Evolutionary conservation across 176 grass and related monocot genomes (phyloP).

Genomic region (Tillandsia fasciculata): DNA sequence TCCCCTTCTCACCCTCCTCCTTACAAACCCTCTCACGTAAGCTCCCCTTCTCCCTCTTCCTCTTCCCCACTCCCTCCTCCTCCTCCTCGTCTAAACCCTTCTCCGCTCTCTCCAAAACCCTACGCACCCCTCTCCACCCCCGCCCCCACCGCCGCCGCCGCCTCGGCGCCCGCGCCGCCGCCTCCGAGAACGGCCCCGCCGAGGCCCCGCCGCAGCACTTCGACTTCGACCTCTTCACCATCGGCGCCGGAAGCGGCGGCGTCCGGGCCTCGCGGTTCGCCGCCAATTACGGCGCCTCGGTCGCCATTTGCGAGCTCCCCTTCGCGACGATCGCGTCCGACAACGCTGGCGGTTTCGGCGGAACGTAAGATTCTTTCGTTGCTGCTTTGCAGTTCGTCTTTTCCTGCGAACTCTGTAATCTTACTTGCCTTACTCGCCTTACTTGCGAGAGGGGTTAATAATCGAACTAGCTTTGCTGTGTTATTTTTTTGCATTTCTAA

Average conservation of each 20-base stretch:
- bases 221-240: conserved; percentile 87
- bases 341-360: conserved; percentile 56
- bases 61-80: conserved; percentile 13
- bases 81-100: neutral
- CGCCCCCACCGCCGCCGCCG: conserved; percentile 22
- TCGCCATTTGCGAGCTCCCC: conserved; percentile 83
- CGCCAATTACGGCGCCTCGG: conserved; percentile 56
- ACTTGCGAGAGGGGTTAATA: too few relatives aligned
- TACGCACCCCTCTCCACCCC: conserved; percentile 12
- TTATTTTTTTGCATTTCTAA: neutral
- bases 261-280: conserved; percentile 88
- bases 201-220: conserved; percentile 26
- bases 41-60: conserved; percentile 22
- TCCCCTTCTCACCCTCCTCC: conserved; percentile 45
- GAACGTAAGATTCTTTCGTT: conserved; percentile 51
- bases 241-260: conserved; percentile 86
- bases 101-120: conserved; percentile 20
- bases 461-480: too few relatives aligned
- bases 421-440: too few relatives aligned
- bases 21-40: conserved; percentile 38
- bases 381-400: too few relatives aligned
- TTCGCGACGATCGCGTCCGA: conserved; percentile 73
- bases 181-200: conserved; percentile 22
- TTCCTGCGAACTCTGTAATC: too few relatives aligned
- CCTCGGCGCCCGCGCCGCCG: conserved; percentile 14